Conservation (phyloP, 1,139 yeast species). For the Nakaseomyces delphensis region DNA sequence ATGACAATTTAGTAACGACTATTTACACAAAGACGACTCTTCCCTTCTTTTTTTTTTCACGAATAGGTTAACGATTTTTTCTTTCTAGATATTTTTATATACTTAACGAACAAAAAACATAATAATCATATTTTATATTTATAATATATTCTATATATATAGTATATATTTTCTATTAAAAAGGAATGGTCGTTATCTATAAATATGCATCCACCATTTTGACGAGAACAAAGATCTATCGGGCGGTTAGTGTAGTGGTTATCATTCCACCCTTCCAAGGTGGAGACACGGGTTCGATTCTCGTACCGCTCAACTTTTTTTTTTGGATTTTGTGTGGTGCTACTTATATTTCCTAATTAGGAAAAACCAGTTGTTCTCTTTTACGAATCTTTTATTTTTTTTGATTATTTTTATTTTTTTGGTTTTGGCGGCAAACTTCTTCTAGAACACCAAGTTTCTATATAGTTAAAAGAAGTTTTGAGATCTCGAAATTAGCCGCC, state of each 20-base stretch:
- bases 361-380: not conserved
- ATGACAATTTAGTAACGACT: not conserved
- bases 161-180: too few relatives aligned
- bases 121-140: too few relatives aligned
- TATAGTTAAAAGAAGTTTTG: too few relatives aligned
- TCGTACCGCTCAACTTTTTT: conserved; percentile 28
- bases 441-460: too few relatives aligned
- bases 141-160: too few relatives aligned
- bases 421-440: too few relatives aligned
- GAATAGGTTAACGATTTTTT: not conserved
- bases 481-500: too few relatives aligned
- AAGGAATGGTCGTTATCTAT: too few relatives aligned
- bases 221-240: not conserved
- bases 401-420: too few relatives aligned
- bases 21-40: too few relatives aligned
- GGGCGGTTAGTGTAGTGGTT: conserved; percentile 32
- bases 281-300: conserved; percentile 32
- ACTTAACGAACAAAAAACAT: not conserved
- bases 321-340: not conserved
- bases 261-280: conserved; percentile 32
- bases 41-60: too few relatives aligned
- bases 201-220: not conserved
- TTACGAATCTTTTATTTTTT: not conserved
- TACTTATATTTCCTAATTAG: conserved; percentile 1
- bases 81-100: not conserved